phyloP scores from a whole-genome alignment of 2,329 filamentous ascomycete genomes.

The Colletotrichum tropicale region DNA sequence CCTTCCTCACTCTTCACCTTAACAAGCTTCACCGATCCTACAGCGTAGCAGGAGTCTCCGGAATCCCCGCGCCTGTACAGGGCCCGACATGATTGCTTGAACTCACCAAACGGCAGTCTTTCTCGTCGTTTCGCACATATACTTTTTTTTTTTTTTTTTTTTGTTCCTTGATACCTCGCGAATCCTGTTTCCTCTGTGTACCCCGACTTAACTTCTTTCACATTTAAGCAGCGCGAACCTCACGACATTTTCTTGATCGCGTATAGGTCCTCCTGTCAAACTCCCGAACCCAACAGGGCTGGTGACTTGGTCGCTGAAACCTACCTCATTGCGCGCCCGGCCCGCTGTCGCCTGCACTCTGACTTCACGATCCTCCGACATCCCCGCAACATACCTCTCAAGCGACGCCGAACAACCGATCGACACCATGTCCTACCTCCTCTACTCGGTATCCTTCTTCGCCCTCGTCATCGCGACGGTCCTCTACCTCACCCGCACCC shows the following conservation, averaged over 20 bases:
- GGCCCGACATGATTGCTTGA: conserved; percentile 1
- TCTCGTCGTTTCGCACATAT: neutral
- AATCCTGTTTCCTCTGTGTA: neutral
- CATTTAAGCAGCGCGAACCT: neutral
- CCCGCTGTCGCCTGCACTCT: neutral
- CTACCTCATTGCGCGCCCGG: neutral
- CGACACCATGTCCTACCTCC: conserved; percentile 73
- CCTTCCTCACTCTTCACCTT: neutral
- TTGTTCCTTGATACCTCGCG: neutral
- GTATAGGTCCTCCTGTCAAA: neutral
- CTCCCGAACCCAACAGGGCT: neutral
- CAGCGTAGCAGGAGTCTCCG: neutral
- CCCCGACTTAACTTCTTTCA: neutral
- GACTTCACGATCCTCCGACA: neutral
- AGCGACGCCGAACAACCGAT: neutral
- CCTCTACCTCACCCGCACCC: conserved; percentile 79
- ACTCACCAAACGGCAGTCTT: neutral
- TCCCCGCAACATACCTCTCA: neutral
- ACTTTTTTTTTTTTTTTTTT: neutral
- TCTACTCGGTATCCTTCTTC: conserved; percentile 78
- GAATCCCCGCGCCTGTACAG: neutral
- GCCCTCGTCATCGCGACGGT: conserved; percentile 74
- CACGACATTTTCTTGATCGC: neutral
- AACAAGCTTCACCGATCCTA: neutral
- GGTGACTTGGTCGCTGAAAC: neutral